phyloP scores from a whole-genome alignment of 2,329 filamentous ascomycete species.

The Fusarium mundagurra region DNA sequence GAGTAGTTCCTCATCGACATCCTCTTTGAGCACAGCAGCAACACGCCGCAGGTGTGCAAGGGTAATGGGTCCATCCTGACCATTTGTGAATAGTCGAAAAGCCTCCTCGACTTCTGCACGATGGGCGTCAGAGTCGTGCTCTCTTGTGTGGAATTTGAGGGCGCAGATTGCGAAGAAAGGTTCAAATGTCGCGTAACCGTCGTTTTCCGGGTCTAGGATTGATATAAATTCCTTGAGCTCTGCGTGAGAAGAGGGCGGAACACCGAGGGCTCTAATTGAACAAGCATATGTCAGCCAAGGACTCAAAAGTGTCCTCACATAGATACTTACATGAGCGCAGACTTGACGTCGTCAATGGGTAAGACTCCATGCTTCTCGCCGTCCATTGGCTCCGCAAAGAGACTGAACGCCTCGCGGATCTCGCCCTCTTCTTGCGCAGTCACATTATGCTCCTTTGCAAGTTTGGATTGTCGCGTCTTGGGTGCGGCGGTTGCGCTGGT shows the following conservation, averaged over 20 bases:
- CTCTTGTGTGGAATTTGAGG: conserved; percentile 77
- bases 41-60: conserved; percentile 81
- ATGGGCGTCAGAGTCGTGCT: conserved; percentile 63
- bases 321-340: conserved; percentile 74
- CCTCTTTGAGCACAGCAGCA: conserved; percentile 84
- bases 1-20: conserved; percentile 82
- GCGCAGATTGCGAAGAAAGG: conserved; percentile 90
- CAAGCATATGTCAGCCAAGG: background rate
- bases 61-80: conserved; percentile 71
- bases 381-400: conserved; percentile 79
- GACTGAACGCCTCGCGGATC: conserved; percentile 87
- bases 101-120: conserved; percentile 80
- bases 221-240: conserved; percentile 82
- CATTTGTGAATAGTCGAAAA: conserved; percentile 80
- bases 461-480: conserved; percentile 76
- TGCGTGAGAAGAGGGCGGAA: conserved; percentile 68
- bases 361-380: conserved; percentile 79
- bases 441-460: conserved; percentile 91
- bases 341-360: conserved; percentile 72
- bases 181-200: conserved; percentile 80
- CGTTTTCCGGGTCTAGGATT: conserved; percentile 82
- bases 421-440: conserved; percentile 85
- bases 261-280: conserved; percentile 76
- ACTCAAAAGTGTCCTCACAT: background rate
- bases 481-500: conserved; percentile 43